These are phyloP conservation scores for Aquilaria yunnanensis DNA, from an alignment of 345 rosid species.

Conservation along the genomic window DNA sequence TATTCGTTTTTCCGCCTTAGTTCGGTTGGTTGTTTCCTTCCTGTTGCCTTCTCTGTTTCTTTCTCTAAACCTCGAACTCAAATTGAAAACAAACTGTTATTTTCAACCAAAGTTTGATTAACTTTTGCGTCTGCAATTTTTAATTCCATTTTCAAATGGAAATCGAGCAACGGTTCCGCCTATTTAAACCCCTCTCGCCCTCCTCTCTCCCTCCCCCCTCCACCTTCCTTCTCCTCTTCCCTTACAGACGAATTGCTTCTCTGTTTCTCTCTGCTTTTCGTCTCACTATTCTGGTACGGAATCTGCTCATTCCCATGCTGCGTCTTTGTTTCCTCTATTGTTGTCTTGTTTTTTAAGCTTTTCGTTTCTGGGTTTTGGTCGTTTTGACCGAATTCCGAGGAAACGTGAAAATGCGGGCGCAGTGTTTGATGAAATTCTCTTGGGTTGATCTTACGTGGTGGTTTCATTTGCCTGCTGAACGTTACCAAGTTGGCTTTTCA, in stretches of 20 bases:
- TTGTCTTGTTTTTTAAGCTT: neutral
- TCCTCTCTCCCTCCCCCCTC: slow-evolving; percentile 30
- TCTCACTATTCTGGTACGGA: slow-evolving; percentile 22
- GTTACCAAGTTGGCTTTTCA: too few species aligned
- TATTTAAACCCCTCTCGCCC: slow-evolving; percentile 27
- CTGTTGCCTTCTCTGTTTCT: slow-evolving; percentile 1
- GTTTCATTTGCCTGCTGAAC: too few species aligned
- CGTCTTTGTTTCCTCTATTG: neutral
- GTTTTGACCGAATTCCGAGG: neutral
- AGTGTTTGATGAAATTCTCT: too few species aligned
- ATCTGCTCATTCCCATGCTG: neutral
- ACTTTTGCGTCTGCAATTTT: neutral
- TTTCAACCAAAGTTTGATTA: slow-evolving; percentile 4
- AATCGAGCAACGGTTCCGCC: slow-evolving; percentile 11
- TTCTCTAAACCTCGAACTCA: neutral
- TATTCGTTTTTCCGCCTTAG: neutral
- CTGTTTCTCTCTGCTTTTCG: slow-evolving; percentile 1
- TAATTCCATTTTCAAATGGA: neutral
- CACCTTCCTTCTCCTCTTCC: slow-evolving; percentile 6
- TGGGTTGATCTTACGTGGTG: too few species aligned
- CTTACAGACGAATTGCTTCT: neutral
- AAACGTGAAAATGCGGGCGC: neutral
- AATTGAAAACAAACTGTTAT: slow-evolving; percentile 1
- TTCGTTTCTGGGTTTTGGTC: slow-evolving; percentile 6
- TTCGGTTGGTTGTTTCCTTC: slow-evolving; percentile 12